Conservation (phyloP, 2,329 filamentous ascomycete species). For the Westerdykella aurantiaca region DNA sequence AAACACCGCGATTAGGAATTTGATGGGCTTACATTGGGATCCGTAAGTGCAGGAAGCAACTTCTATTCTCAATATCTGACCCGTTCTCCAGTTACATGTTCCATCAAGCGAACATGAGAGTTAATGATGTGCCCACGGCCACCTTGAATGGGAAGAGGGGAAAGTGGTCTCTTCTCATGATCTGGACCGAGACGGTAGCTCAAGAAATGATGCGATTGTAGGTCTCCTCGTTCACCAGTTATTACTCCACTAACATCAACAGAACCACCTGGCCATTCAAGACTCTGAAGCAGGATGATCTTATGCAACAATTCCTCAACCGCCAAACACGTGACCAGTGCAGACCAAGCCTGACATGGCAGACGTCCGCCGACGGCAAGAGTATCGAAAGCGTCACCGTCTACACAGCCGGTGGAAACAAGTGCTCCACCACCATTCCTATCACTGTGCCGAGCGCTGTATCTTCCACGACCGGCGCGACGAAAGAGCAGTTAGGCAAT, state of each 20-base stretch:
- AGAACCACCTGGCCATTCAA: slow-evolving; percentile 48
- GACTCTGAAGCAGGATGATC: slow-evolving; percentile 53
- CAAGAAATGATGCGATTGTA: slow-evolving; percentile 50
- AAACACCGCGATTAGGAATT: slow-evolving; percentile 50
- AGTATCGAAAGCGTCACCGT: slow-evolving; percentile 50
- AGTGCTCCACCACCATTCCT: slow-evolving; percentile 49
- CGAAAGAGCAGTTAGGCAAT: slow-evolving; percentile 50
- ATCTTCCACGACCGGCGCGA: slow-evolving; percentile 41
- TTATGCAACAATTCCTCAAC: slow-evolving; percentile 47
- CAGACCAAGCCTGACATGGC: slow-evolving; percentile 46
- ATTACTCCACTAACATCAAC: not conserved
- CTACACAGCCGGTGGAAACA: slow-evolving; percentile 43
- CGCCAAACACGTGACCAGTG: slow-evolving; percentile 52
- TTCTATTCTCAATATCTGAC: not conserved
- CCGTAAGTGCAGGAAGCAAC: slow-evolving; percentile 21
- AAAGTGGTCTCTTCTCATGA: slow-evolving; percentile 51
- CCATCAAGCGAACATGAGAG: slow-evolving; percentile 57
- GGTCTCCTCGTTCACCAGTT: slow-evolving; percentile 4
- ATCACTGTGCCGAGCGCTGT: slow-evolving; percentile 49
- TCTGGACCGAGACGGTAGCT: slow-evolving; percentile 51
- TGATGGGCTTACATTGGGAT: slow-evolving; percentile 53
- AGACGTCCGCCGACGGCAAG: slow-evolving; percentile 38
- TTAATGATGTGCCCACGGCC: slow-evolving; percentile 43
- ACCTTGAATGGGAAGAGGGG: slow-evolving; percentile 46
- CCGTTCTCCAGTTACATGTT: slow-evolving; percentile 50